Conservation (phyloP, 2,329 filamentous ascomycete species). For the Seiridium unicorne region DNA sequence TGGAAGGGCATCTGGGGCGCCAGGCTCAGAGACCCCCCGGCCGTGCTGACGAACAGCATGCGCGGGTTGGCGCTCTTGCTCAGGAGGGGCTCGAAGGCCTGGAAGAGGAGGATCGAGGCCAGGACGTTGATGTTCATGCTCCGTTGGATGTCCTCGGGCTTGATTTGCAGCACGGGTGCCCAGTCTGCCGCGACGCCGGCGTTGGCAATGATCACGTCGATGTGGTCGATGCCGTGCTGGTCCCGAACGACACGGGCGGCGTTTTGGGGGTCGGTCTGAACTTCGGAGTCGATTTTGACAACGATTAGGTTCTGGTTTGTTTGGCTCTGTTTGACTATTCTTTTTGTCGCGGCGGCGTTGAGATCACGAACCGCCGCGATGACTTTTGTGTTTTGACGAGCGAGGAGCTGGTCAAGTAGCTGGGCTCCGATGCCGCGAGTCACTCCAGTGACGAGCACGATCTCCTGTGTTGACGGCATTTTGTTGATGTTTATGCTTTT, state of each 20-base stretch:
- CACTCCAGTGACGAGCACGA: not conserved
- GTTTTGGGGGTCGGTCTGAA: constrained; percentile 22
- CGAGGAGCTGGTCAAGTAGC: not conserved
- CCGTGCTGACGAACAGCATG: constrained; percentile 28
- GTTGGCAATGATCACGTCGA: constrained; percentile 36
- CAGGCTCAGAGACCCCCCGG: constrained; percentile 20
- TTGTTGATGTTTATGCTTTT: not conserved
- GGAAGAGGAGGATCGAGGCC: constrained; percentile 27
- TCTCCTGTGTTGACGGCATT: not conserved
- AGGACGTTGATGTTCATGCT: constrained; percentile 26
- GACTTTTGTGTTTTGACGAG: not conserved
- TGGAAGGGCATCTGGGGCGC: constrained; percentile 14
- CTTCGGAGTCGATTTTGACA: constrained; percentile 28
- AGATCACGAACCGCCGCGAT: not conserved
- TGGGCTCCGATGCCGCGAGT: not conserved
- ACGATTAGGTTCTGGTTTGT: constrained; percentile 19
- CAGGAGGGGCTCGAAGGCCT: constrained; percentile 29
- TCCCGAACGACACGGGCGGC: constrained; percentile 22
- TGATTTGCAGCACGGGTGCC: constrained; percentile 20
- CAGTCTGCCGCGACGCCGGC: constrained; percentile 24
- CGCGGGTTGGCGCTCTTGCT: constrained; percentile 25
- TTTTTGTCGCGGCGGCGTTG: not conserved
- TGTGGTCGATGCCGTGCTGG: constrained; percentile 22
- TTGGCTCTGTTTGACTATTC: not conserved
- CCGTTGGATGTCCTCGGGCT: constrained; percentile 21